Conservation (phyloP, 2,329 filamentous ascomycete genomes). For the Verticillium albo-atrum region DNA sequence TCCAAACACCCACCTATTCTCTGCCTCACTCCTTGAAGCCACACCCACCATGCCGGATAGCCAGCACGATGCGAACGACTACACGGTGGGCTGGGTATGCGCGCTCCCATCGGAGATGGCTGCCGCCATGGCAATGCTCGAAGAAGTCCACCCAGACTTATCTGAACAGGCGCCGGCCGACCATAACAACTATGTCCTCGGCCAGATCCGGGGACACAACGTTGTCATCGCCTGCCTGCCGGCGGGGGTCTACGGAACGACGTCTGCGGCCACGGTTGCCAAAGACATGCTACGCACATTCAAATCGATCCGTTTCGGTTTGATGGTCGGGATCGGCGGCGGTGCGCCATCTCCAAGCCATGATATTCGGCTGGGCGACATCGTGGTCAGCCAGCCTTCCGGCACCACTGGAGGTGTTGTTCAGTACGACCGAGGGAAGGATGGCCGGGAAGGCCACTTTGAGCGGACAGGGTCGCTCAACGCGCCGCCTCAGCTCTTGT, state of each 20-base stretch:
- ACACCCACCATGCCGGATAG: too few species aligned
- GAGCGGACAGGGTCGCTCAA: too few species aligned
- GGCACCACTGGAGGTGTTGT: slow-evolving; percentile 12
- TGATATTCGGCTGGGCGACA: slow-evolving; percentile 21
- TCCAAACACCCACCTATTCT: too few species aligned
- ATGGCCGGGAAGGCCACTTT: too few species aligned
- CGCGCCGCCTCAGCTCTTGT: too few species aligned
- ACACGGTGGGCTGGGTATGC: slow-evolving; percentile 20
- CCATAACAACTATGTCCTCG: slow-evolving; percentile 19
- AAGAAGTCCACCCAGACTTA: slow-evolving; percentile 13
- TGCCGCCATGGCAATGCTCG: slow-evolving; percentile 18
- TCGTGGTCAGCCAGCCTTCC: slow-evolving; percentile 18
- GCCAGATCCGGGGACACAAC: slow-evolving; percentile 18
- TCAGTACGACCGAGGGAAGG: slow-evolving; percentile 22
- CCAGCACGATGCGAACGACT: too few species aligned
- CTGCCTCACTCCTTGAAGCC: too few species aligned
- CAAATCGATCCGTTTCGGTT: background rate
- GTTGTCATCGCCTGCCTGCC: slow-evolving; percentile 19
- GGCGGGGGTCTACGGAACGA: slow-evolving; percentile 11
- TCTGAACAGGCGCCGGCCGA: too few species aligned
- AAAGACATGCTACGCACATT: slow-evolving; percentile 9
- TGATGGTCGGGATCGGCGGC: background rate
- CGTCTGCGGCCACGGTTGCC: slow-evolving; percentile 8
- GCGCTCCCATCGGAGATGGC: slow-evolving; percentile 17
- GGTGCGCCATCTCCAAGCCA: background rate